Evolutionary conservation across 2,329 filamentous ascomycete genomes (phyloP).

Genomic region (Colletotrichum phormii): DNA sequence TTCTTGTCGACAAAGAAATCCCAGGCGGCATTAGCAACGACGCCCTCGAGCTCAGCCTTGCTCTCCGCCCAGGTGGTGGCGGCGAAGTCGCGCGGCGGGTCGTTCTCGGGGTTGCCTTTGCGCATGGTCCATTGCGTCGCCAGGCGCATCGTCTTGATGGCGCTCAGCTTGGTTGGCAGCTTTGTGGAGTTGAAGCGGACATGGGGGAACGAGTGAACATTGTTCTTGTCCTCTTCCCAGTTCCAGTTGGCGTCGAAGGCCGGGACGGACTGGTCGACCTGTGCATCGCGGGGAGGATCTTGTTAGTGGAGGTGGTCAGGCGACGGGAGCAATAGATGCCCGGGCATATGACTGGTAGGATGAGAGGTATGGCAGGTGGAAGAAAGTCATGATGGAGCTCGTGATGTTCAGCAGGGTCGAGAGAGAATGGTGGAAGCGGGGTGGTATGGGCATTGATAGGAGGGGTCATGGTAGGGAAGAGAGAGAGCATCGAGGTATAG

Average conservation of each 20-base stretch:
- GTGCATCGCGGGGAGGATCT: background rate
- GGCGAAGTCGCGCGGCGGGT: slow-evolving; percentile 38
- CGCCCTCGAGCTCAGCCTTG: slow-evolving; percentile 39
- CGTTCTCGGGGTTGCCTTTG: slow-evolving; percentile 38
- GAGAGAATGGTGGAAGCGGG: background rate
- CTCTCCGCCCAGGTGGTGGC: slow-evolving; percentile 38
- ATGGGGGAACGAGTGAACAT: slow-evolving; percentile 48
- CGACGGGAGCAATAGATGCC: background rate
- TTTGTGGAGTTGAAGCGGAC: slow-evolving; percentile 44
- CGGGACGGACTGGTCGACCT: slow-evolving; percentile 43
- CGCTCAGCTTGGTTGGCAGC: slow-evolving; percentile 43
- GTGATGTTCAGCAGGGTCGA: background rate
- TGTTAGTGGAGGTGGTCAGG: background rate
- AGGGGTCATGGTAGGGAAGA: background rate
- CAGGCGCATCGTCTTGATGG: slow-evolving; percentile 43
- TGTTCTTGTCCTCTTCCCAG: slow-evolving; percentile 42
- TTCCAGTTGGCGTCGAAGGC: slow-evolving; percentile 48
- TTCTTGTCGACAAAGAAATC: slow-evolving; percentile 47
- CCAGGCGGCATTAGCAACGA: slow-evolving; percentile 46
- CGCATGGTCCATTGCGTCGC: slow-evolving; percentile 45
- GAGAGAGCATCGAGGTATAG: background rate
- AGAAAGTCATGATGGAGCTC: background rate
- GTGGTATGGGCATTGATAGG: background rate
- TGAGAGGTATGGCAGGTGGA: background rate
- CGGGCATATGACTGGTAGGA: no score